phyloP scores from a whole-genome alignment of 2,329 filamentous ascomycete species.

The Sporothrix globosa region DNA sequence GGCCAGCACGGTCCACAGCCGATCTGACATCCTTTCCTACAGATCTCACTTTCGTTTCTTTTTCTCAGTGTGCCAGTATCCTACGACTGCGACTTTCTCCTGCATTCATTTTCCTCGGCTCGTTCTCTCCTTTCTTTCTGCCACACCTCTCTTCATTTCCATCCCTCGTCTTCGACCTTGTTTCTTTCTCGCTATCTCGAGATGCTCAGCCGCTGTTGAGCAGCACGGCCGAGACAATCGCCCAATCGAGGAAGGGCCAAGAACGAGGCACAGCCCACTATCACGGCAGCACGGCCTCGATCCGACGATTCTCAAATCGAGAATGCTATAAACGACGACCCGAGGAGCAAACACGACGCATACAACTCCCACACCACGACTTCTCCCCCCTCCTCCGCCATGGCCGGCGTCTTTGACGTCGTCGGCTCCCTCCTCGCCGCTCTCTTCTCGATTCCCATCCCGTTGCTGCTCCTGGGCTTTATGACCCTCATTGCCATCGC shows the following conservation, averaged over 20 bases:
- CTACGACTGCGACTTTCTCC: not conserved
- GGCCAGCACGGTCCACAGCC: slow-evolving; percentile 22
- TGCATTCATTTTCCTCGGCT: not conserved
- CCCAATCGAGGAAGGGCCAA: not conserved
- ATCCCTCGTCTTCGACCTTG: not conserved
- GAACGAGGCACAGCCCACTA: not conserved
- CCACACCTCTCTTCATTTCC: not conserved
- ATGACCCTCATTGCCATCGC: slow-evolving; percentile 23
- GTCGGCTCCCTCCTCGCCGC: slow-evolving; percentile 25
- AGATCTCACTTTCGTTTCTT: slow-evolving; percentile 19
- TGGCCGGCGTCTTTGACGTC: slow-evolving; percentile 31
- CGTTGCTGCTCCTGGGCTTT: slow-evolving; percentile 34
- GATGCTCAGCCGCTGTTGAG: slow-evolving; percentile 29
- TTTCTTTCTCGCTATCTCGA: slow-evolving; percentile 2
- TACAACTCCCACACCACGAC: not conserved
- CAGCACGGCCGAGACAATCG: slow-evolving; percentile 21
- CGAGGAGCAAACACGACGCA: not conserved
- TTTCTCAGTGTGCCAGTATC: slow-evolving; percentile 10
- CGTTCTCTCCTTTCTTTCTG: not conserved
- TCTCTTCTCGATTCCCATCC: slow-evolving; percentile 29
- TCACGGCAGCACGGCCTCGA: not conserved
- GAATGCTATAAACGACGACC: not conserved
- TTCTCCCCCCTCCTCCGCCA: slow-evolving; percentile 11
- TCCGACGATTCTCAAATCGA: not conserved
- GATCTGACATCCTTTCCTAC: slow-evolving; percentile 19